Base-by-base conservation (phyloP, 768 basidiomycete species). In the Termitomyces sp. region DNA sequence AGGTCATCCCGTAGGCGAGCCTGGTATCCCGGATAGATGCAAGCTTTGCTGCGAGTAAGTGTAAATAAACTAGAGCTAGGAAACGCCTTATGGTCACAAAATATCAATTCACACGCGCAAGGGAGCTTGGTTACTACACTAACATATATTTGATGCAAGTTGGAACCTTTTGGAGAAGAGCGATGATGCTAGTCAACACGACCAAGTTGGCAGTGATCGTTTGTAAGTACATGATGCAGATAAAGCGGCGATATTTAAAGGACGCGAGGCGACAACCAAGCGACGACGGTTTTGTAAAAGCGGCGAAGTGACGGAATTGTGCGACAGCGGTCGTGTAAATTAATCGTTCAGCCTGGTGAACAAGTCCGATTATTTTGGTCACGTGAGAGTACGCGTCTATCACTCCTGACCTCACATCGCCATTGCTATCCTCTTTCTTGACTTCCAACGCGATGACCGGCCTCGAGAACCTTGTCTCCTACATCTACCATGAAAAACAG, bases 401-500 rank as follows among this genome's bases (percentile, higher is more conserved):
- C 38, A n/a, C n/a, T n/a, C n/a, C n/a, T n/a, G n/a, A n/a, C n/a
- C n/a, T n/a, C n/a, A n/a, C n/a, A n/a, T n/a, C n/a, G n/a, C n/a
- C n/a, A n/a, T n/a, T n/a, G n/a, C 28, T 3, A n/a, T 24, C 19
- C 28, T 26, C 35, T 49, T 26, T 34, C 21, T 41, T 43, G 15
- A 42, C 21, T 41, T 41, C 19, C 44, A 58, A 49, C 56, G 35
- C 48, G 46, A 57, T 60, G 59, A 75, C 83, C 28, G 77, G 78
- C 48, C 71, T 87, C 37, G 81, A 87, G 60, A 62, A 61, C 28
- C 74, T 92, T 10, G 60, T 74, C 12, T 66, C 74, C 8, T 65
- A 77, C 10, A 87, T 93, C 55, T 92, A 92, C 66, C 88, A 91
- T 68, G 90, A 93, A 65, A 80, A 68, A 58, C 90, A 93, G 68